Evolutionary conservation across 768 basidiomycete genomes (phyloP).

Genomic region (Pholiota conissans): DNA sequence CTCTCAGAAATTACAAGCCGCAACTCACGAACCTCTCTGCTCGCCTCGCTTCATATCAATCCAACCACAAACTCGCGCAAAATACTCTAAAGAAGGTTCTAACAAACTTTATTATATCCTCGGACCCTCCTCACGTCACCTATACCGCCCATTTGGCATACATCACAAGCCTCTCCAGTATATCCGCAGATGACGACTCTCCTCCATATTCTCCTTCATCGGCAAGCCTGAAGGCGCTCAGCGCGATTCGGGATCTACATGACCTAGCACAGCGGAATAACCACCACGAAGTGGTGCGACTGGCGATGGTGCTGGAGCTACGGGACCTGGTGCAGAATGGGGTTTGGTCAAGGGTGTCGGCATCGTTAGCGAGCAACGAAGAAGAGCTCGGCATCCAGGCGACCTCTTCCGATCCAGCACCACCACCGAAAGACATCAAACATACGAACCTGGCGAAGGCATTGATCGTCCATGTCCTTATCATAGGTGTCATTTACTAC

Average conservation of each 20-base stretch:
- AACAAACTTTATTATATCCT: slow-evolving; percentile 38
- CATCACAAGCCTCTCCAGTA: slow-evolving; percentile 36
- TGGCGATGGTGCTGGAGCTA: slow-evolving; percentile 57
- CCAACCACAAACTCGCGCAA: slow-evolving; percentile 60
- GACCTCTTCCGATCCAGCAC: slow-evolving; percentile 3
- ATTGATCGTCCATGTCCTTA: slow-evolving; percentile 56
- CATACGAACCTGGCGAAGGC: slow-evolving; percentile 24
- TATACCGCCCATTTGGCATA: slow-evolving; percentile 59
- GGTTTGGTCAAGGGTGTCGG: slow-evolving; percentile 51
- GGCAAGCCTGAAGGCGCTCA: slow-evolving; percentile 25
- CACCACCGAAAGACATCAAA: background rate
- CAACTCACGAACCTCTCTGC: slow-evolving; percentile 64
- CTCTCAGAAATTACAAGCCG: slow-evolving; percentile 58
- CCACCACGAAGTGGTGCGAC: slow-evolving; percentile 45
- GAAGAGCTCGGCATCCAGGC: slow-evolving; percentile 42
- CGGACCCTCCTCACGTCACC: slow-evolving; percentile 51
- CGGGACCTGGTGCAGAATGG: slow-evolving; percentile 54
- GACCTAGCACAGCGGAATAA: slow-evolving; percentile 22
- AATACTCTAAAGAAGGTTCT: slow-evolving; percentile 57
- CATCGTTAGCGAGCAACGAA: slow-evolving; percentile 52
- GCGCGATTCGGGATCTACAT: slow-evolving; percentile 35
- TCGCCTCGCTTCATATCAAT: slow-evolving; percentile 50
- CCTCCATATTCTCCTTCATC: slow-evolving; percentile 10
- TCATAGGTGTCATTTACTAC: slow-evolving; percentile 60
- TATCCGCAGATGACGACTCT: slow-evolving; percentile 12